A percentile compares a stretch with the other conserved stretches of the same genome.
Conservation (phyloP, 139 green algal species). For the Chlorella ohadii region DNA sequence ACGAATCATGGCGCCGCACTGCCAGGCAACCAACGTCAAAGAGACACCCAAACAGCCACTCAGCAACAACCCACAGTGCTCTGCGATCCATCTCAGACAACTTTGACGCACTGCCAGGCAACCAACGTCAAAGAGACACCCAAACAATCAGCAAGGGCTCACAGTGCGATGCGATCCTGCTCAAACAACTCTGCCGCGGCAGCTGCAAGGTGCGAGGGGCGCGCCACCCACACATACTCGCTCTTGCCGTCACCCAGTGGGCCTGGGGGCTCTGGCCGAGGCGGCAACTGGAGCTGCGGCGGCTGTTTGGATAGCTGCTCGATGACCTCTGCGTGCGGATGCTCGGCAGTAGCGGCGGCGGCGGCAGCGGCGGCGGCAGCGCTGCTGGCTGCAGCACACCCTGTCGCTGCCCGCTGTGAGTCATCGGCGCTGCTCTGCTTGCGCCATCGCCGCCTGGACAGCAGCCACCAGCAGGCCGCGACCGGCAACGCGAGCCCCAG, state of each 20-base stretch:
- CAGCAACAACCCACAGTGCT: too few relatives aligned
- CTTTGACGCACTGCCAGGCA: too few relatives aligned
- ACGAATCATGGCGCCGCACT: too few relatives aligned
- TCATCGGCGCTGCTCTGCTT: not conserved
- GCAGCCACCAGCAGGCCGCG: not conserved
- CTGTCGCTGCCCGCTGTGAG: not conserved
- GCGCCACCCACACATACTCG: conserved; percentile 45
- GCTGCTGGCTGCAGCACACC: not conserved
- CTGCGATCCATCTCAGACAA: too few relatives aligned
- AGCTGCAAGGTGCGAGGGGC: conserved; percentile 20
- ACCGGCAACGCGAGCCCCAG: not conserved
- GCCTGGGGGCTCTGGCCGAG: not conserved
- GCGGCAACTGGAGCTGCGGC: not conserved
- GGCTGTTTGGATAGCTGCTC: not conserved
- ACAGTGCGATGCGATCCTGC: conserved; percentile 55
- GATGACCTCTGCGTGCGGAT: not conserved
- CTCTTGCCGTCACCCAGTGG: conserved; percentile 2
- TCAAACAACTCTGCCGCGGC: conserved; percentile 40
- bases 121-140: too few relatives aligned
- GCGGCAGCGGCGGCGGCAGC: not conserved
- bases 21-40: too few relatives aligned
- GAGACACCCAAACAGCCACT: too few relatives aligned
- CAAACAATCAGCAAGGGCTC: too few relatives aligned
- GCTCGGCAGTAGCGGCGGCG: not conserved
- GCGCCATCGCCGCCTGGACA: not conserved